Conservation (phyloP, 2,329 filamentous ascomycete genomes). For the Aspergillus aculeatinus region DNA sequence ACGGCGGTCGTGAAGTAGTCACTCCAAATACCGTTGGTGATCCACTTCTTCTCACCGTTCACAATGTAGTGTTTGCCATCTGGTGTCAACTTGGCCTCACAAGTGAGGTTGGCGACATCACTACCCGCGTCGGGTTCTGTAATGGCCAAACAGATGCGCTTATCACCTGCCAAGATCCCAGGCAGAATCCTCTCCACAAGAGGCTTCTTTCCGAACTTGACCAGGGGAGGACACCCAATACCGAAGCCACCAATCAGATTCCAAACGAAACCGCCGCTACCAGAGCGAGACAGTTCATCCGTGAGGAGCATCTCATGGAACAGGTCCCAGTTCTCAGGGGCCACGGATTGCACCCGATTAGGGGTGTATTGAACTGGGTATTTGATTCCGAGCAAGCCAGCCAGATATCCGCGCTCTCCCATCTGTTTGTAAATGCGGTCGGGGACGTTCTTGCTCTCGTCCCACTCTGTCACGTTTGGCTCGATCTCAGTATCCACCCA, state of each 20-base stretch:
- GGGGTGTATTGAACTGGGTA: slow-evolving; percentile 75
- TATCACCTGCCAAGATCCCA: slow-evolving; percentile 84
- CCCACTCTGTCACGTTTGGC: slow-evolving; percentile 92
- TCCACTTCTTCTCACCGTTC: slow-evolving; percentile 99
- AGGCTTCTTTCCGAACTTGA: slow-evolving; percentile 86
- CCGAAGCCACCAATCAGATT: slow-evolving; percentile 95
- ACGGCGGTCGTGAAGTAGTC: slow-evolving; percentile 99
- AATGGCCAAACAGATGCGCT: slow-evolving; percentile 95
- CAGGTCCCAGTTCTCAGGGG: slow-evolving; percentile 89
- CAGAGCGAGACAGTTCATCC: slow-evolving; percentile 86
- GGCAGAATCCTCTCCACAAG: slow-evolving; percentile 86
- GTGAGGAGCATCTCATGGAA: slow-evolving; percentile 98
- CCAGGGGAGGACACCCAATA: slow-evolving; percentile 85
- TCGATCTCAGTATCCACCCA: slow-evolving; percentile 90
- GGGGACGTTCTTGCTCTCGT: slow-evolving; percentile 89
- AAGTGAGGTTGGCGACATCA: slow-evolving; percentile 92
- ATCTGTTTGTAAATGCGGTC: slow-evolving; percentile 91
- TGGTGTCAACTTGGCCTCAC: slow-evolving; percentile 89
- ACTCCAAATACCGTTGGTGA: slow-evolving; percentile 94
- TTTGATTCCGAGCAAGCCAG: slow-evolving; percentile 78
- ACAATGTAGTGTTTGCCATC: slow-evolving; percentile 99
- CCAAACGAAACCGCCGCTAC: slow-evolving; percentile 93
- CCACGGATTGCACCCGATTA: slow-evolving; percentile 71
- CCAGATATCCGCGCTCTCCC: slow-evolving; percentile 85
- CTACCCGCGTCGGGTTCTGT: slow-evolving; percentile 94